A percentile compares a stretch with the other conserved stretches of the same genome.
Conservation (phyloP, 169 alveolate genomes). For the Cytauxzoon felis region DNA sequence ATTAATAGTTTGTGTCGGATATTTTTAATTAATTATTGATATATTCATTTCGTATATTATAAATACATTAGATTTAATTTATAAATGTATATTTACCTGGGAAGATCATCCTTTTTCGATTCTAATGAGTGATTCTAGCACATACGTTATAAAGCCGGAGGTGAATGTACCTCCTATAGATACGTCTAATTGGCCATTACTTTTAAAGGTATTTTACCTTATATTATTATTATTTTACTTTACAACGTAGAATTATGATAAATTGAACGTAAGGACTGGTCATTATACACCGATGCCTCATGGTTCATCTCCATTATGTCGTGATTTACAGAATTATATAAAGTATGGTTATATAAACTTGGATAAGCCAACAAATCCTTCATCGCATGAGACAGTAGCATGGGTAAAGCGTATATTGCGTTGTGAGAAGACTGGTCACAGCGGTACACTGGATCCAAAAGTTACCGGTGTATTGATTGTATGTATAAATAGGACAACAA, state of each 20-base stretch:
- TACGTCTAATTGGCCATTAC: conserved; percentile 94
- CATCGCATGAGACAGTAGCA: conserved; percentile 99
- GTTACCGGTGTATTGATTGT: conserved; percentile 99
- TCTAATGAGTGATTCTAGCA: too few species aligned
- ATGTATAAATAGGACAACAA: conserved; percentile 98
- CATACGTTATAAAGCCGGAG: conserved; percentile 56
- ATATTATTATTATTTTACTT: neutral
- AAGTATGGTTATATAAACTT: conserved; percentile 97
- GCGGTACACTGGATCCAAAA: conserved; percentile 99
- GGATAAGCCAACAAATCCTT: conserved; percentile 99
- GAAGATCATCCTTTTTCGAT: too few species aligned
- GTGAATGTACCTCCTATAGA: conserved; percentile 82
- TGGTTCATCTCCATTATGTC: conserved; percentile 97
- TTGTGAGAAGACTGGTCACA: conserved; percentile 99
- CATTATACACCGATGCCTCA: conserved; percentile 99
- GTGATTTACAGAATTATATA: conserved; percentile 91
- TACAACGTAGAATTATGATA: conserved; percentile 86
- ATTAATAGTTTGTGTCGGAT: too few species aligned
- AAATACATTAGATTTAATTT: too few species aligned
- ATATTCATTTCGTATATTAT: too few species aligned
- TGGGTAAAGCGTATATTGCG: conserved; percentile 98
- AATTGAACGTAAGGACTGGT: conserved; percentile 93
- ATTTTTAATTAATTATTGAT: neutral
- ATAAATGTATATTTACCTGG: too few species aligned
- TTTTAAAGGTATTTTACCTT: conserved; percentile 74